These are phyloP conservation scores for Neostapfia colusana DNA, from an alignment of 176 grass and related monocot genomes.

Conservation along the genomic window DNA sequence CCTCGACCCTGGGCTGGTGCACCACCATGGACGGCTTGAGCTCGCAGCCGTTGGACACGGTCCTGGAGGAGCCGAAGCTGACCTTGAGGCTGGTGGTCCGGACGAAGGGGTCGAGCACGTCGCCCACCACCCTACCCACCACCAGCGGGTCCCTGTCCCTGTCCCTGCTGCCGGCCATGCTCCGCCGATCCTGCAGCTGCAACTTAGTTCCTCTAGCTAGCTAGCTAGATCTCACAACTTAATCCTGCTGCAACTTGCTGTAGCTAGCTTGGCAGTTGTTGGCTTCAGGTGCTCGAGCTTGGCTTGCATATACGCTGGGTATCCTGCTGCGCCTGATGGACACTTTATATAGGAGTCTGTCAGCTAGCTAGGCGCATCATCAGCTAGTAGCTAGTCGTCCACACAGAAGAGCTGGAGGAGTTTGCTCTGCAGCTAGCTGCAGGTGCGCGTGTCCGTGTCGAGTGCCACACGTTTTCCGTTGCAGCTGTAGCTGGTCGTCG, in stretches of 20 bases:
- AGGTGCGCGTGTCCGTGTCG: too few species aligned
- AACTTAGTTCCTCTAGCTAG: too few species aligned
- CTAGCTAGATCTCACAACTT: too few species aligned
- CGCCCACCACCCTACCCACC: constrained; percentile 78
- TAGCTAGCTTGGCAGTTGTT: too few species aligned
- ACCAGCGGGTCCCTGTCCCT: constrained; percentile 75
- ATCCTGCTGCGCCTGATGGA: background rate
- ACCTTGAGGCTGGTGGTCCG: constrained; percentile 53
- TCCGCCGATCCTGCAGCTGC: too few species aligned
- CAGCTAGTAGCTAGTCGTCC: too few species aligned
- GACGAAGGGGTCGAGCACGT: constrained; percentile 76
- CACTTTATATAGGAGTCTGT: constrained; percentile 34
- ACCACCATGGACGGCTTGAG: constrained; percentile 81
- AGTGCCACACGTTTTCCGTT: background rate
- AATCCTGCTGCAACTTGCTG: too few species aligned
- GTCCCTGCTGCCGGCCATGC: constrained; percentile 41
- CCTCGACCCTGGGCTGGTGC: constrained; percentile 68
- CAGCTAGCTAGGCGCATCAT: background rate
- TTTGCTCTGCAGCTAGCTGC: too few species aligned
- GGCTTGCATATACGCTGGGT: background rate
- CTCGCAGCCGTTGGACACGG: constrained; percentile 66
- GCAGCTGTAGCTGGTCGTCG: too few species aligned
- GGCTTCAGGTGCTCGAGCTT: too few species aligned
- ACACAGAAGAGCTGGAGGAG: too few species aligned
- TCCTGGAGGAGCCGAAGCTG: constrained; percentile 39